phyloP scores from a whole-genome alignment of 78 protist species.

The Creolimax fragrantissima region DNA sequence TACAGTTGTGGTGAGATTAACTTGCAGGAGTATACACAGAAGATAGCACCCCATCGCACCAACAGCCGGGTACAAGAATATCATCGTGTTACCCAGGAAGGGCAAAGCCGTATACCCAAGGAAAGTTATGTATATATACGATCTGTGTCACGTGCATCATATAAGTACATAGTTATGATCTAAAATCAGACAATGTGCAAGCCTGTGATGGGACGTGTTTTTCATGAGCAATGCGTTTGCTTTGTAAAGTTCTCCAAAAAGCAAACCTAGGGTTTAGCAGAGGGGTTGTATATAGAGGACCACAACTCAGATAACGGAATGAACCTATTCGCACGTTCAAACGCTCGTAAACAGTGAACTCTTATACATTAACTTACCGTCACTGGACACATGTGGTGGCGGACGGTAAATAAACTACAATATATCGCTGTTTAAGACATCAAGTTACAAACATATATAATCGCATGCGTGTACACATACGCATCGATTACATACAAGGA shows the following conservation, averaged over 20 bases:
- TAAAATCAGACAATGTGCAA: background rate
- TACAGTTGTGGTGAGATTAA: background rate
- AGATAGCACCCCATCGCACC: background rate
- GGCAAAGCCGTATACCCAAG: slow-evolving; percentile 81
- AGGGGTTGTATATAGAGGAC: background rate
- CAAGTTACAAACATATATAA: background rate
- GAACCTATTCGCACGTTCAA: background rate
- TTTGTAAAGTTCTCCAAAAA: no score
- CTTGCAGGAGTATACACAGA: background rate
- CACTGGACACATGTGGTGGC: background rate
- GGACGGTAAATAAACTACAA: background rate
- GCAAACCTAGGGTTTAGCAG: background rate
- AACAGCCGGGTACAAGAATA: slow-evolving; percentile 56
- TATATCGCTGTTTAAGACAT: background rate
- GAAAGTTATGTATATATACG: slow-evolving; percentile 85
- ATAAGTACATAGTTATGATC: background rate
- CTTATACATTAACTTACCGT: background rate
- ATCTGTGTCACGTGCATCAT: background rate
- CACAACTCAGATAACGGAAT: background rate
- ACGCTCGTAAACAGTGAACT: background rate
- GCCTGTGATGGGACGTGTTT: no score
- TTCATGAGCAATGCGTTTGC: no score
- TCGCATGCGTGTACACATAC: background rate
- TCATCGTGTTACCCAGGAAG: slow-evolving; percentile 46
- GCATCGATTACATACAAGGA: background rate